These are phyloP conservation scores for Aspergillus tanneri DNA, from an alignment of 2,329 filamentous ascomycete species.

Conservation along the genomic window DNA sequence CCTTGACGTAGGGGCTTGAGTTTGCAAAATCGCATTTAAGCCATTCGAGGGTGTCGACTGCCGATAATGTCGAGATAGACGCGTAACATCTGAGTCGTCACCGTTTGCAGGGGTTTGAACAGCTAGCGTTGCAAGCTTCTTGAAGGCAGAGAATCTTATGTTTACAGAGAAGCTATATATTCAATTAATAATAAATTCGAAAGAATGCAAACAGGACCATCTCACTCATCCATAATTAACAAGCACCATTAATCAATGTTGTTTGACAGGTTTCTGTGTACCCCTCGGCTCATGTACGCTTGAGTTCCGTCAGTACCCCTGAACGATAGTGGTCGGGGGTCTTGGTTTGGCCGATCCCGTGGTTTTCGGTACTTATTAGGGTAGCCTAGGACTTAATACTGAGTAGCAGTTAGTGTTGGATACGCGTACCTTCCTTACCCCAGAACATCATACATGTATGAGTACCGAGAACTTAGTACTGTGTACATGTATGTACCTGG, in stretches of 20 bases:
- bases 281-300: too few species aligned
- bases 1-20: slow-evolving; percentile 38
- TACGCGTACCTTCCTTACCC: too few species aligned
- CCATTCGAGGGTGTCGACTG: slow-evolving; percentile 27
- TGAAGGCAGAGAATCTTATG: slow-evolving; percentile 44
- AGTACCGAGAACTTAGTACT: too few species aligned
- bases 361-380: too few species aligned
- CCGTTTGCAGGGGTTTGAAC: slow-evolving; percentile 32
- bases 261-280: too few species aligned
- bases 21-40: slow-evolving; percentile 38
- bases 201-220: too few species aligned
- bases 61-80: slow-evolving; percentile 35
- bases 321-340: too few species aligned
- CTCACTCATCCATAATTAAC: slow-evolving; percentile 36
- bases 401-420: too few species aligned
- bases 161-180: slow-evolving; percentile 32
- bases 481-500: background rate
- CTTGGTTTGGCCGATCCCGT: too few species aligned
- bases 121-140: slow-evolving; percentile 45
- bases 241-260: background rate
- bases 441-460: too few species aligned
- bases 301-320: too few species aligned
- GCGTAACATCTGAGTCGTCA: slow-evolving; percentile 36
- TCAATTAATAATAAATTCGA: slow-evolving; percentile 9
- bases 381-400: too few species aligned